Conservation (phyloP, 257 asterid species). For the Misopates orontium region DNA sequence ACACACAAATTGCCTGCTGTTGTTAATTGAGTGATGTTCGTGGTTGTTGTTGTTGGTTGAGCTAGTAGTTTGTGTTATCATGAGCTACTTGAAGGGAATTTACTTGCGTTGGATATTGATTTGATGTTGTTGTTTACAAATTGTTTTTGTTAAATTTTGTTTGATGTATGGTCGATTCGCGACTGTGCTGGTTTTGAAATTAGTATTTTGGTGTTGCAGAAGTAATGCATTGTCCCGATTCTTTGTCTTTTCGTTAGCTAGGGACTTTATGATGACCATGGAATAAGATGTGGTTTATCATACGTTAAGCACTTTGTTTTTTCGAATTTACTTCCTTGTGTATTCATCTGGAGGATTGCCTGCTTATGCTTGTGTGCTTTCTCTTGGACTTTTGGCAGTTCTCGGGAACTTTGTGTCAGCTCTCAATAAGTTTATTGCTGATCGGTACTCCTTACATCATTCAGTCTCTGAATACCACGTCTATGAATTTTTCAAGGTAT, state of each 20-base stretch:
- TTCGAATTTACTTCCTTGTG: too few species aligned
- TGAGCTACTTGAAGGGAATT: too few species aligned
- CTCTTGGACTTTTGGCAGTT: slow-evolving; percentile 56
- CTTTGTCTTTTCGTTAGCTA: not conserved
- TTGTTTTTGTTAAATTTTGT: not conserved
- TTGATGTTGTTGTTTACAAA: not conserved
- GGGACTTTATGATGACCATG: too few species aligned
- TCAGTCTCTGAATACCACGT: slow-evolving; percentile 86
- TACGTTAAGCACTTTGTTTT: too few species aligned
- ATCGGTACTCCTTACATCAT: slow-evolving; percentile 61
- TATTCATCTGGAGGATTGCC: not conserved
- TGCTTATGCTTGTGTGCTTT: slow-evolving; percentile 16
- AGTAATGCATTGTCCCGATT: not conserved
- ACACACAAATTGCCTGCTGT: too few species aligned
- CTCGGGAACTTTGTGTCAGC: slow-evolving; percentile 96
- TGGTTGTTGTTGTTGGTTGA: too few species aligned
- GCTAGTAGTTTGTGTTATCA: too few species aligned
- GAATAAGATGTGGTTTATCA: too few species aligned
- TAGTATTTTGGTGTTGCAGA: slow-evolving; percentile 7
- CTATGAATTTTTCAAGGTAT: slow-evolving; percentile 91
- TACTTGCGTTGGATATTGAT: too few species aligned
- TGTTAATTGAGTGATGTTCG: not conserved
- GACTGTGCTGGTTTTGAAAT: not conserved
- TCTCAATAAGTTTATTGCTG: slow-evolving; percentile 79
- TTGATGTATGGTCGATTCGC: not conserved